Evolutionary conservation across 2,329 filamentous ascomycete species (phyloP).

Genomic region (Sarocladium brachiariae): DNA sequence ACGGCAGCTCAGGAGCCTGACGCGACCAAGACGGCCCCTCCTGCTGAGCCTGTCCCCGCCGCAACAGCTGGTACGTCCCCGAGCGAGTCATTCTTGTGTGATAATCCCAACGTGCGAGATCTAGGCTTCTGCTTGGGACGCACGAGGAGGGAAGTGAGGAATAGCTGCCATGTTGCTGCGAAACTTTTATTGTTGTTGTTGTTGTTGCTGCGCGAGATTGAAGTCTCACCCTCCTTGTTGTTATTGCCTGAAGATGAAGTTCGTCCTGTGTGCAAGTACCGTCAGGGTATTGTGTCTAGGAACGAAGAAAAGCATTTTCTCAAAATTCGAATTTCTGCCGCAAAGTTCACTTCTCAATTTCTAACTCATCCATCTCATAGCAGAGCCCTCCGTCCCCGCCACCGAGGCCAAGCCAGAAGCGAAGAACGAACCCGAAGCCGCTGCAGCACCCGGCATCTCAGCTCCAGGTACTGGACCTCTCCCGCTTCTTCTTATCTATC

Average conservation of each 20-base stretch:
- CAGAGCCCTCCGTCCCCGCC: slow-evolving; percentile 1
- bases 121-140: no score
- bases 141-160: no score
- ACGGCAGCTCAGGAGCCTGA: slow-evolving; percentile 12
- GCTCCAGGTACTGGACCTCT: not conserved
- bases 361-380: not conserved
- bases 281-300: no score
- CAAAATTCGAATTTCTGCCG: no score
- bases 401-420: slow-evolving; percentile 7
- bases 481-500: no score
- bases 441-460: slow-evolving; percentile 12
- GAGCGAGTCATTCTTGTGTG: not conserved
- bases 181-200: no score
- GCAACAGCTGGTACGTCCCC: not conserved
- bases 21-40: slow-evolving; percentile 9
- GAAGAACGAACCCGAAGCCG: no score
- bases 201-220: not conserved
- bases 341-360: no score
- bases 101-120: not conserved
- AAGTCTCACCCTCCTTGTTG: not conserved
- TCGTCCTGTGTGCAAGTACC: not conserved
- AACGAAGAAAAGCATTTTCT: no score
- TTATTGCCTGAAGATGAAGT: not conserved
- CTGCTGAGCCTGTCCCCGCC: slow-evolving; percentile 10
- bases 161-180: not conserved